Conservation (phyloP, 495 filamentous ascomycete species). For the Chlorociboria aeruginascens region DNA sequence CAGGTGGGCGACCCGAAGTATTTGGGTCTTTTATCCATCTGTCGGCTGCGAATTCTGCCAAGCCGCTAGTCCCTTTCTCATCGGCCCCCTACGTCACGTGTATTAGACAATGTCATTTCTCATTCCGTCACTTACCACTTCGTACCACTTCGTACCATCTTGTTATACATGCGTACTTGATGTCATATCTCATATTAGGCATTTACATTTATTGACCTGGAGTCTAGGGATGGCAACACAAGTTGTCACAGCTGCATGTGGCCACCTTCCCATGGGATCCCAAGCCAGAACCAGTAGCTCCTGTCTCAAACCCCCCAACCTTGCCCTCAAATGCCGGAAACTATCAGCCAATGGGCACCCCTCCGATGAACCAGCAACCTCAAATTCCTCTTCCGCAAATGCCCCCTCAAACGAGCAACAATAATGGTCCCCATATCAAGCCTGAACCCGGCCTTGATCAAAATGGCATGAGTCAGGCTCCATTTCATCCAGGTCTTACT, state of each 20-base stretch:
- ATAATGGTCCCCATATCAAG: slow-evolving; percentile 46
- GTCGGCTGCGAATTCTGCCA: slow-evolving; percentile 2
- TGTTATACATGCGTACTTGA: neutral
- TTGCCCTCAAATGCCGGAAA: slow-evolving; percentile 44
- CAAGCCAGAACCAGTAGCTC: slow-evolving; percentile 37
- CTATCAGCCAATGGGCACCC: slow-evolving; percentile 13
- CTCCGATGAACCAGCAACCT: slow-evolving; percentile 5
- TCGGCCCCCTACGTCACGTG: slow-evolving; percentile 20
- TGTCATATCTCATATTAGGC: neutral
- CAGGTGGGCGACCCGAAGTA: slow-evolving; percentile 37
- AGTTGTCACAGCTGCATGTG: slow-evolving; percentile 67
- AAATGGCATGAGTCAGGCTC: slow-evolving; percentile 22
- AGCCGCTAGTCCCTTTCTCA: slow-evolving; percentile 15
- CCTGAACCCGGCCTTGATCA: slow-evolving; percentile 53
- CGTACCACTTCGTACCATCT: no score
- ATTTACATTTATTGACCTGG: slow-evolving; percentile 10
- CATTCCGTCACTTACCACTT: no score
- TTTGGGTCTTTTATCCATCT: slow-evolving; percentile 41
- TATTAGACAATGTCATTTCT: neutral
- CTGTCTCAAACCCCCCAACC: slow-evolving; percentile 30
- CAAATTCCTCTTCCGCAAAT: slow-evolving; percentile 2
- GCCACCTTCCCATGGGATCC: slow-evolving; percentile 96
- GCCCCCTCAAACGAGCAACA: neutral
- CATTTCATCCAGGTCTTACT: slow-evolving; percentile 6
- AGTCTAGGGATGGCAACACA: slow-evolving; percentile 82